Percentiles rank a stretch among this genome's conserved stretches.
Conservation (phyloP, 306 rosid species). For the Vicia villosa region DNA sequence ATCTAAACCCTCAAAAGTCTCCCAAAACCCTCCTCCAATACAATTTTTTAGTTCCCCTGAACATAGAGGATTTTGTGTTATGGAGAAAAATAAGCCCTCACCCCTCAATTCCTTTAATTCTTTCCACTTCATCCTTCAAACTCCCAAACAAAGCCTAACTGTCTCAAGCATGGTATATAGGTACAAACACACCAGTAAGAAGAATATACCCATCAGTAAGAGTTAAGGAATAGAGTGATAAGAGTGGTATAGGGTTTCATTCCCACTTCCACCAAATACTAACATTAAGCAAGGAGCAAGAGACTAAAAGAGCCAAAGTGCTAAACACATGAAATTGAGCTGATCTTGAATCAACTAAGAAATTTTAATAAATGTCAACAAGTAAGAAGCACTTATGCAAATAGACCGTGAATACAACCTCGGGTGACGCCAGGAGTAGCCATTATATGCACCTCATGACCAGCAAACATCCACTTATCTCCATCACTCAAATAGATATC, state of each 20-base stretch:
- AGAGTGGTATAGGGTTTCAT: no score
- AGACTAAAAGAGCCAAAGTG: constrained; percentile 18
- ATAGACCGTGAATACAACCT: constrained; percentile 54
- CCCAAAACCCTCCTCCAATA: no score
- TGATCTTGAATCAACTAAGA: not conserved
- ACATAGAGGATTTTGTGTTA: no score
- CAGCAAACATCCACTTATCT: constrained; percentile 99
- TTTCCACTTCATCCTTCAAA: no score
- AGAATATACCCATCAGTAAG: not conserved
- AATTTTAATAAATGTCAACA: not conserved
- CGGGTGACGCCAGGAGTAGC: constrained; percentile 95
- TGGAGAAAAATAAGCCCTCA: no score
- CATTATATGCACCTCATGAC: constrained; percentile 89
- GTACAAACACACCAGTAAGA: not conserved
- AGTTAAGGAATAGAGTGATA: no score
- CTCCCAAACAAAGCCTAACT: not conserved
- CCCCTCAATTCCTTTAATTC: no score
- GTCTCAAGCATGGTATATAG: constrained; percentile 18
- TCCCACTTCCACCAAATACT: no score
- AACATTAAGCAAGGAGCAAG: not conserved
- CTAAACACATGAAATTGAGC: constrained; percentile 8
- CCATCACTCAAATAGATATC: constrained; percentile 88
- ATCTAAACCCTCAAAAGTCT: no score
- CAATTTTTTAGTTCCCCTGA: no score
- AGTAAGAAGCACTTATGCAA: constrained; percentile 21